These are phyloP conservation scores for Juncus effusus DNA, from an alignment of 176 grass and related monocot species.

Conservation along the genomic window DNA sequence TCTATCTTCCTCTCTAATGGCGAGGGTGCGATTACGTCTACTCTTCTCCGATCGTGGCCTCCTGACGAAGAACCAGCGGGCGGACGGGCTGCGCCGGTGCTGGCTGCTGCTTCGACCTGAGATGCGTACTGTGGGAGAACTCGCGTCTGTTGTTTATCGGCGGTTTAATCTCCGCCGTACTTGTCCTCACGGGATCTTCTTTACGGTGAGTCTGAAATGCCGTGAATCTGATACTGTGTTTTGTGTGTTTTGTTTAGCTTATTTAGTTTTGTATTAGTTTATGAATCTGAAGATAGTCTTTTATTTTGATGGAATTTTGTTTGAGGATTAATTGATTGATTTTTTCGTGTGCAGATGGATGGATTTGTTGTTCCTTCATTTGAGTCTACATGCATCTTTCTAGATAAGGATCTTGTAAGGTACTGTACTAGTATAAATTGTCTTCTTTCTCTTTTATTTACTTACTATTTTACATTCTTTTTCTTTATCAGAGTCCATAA, in stretches of 20 bases:
- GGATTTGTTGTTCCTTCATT: constrained; percentile 56
- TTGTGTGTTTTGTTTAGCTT: too few relatives aligned
- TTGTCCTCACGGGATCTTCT: constrained; percentile 43
- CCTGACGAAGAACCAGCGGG: constrained; percentile 45
- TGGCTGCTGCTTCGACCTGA: constrained; percentile 66
- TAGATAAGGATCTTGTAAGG: constrained; percentile 79
- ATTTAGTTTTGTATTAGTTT: neutral
- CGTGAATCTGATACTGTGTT: neutral
- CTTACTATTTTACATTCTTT: constrained; percentile 16
- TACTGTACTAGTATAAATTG: constrained; percentile 41
- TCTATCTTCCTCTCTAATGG: constrained; percentile 23
- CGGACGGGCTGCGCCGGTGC: constrained; percentile 53
- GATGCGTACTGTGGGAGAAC: constrained; percentile 49
- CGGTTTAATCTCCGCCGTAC: constrained; percentile 46
- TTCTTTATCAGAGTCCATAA: constrained; percentile 49
- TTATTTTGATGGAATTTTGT: neutral
- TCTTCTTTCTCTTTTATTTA: neutral
- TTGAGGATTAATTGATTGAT: constrained; percentile 2
- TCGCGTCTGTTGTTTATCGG: constrained; percentile 39
- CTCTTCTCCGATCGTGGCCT: constrained; percentile 43
- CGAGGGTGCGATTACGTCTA: constrained; percentile 47
- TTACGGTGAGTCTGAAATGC: constrained; percentile 29
- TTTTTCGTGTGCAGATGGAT: constrained; percentile 68
- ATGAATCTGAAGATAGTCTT: neutral
- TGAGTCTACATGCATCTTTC: constrained; percentile 71